phyloP scores from a whole-genome alignment of 768 basidiomycete genomes.

The Udeniomyces megalosporus region DNA sequence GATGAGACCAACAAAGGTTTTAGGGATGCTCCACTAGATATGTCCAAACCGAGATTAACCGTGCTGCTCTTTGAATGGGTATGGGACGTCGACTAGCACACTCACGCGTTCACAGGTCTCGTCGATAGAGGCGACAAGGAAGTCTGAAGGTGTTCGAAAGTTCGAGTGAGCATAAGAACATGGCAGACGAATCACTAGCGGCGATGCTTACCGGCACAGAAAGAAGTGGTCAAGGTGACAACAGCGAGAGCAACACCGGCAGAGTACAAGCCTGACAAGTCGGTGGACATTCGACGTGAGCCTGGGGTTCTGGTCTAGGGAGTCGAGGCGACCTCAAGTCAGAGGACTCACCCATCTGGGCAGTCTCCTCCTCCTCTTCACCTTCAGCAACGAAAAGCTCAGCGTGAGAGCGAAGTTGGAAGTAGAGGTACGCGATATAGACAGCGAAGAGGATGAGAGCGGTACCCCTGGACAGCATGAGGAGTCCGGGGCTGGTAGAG shows the following conservation, averaged over 20 bases:
- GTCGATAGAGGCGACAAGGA: slow-evolving; percentile 10
- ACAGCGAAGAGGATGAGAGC: slow-evolving; percentile 11
- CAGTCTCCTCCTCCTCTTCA: slow-evolving; percentile 15
- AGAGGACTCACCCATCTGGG: too few relatives aligned
- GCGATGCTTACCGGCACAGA: slow-evolving; percentile 28
- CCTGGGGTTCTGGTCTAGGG: too few relatives aligned
- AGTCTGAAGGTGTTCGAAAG: slow-evolving; percentile 7
- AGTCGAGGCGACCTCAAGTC: too few relatives aligned
- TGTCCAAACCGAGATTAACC: too few relatives aligned
- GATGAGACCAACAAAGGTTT: slow-evolving; percentile 13
- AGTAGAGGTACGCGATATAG: slow-evolving; percentile 37
- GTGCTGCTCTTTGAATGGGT: too few relatives aligned
- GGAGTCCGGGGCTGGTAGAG: background rate
- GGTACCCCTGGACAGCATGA: slow-evolving; percentile 1
- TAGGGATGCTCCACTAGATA: slow-evolving; percentile 15
- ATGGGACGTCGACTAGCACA: too few relatives aligned
- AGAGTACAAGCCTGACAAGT: slow-evolving; percentile 16
- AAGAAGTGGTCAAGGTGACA: slow-evolving; percentile 27
- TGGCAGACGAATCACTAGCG: background rate
- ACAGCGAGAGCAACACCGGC: slow-evolving; percentile 20
- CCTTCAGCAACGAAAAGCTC: slow-evolving; percentile 5
- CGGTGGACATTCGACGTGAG: too few relatives aligned
- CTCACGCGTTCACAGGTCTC: slow-evolving; percentile 19
- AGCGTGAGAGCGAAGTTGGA: slow-evolving; percentile 13
- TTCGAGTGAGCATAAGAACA: background rate